These are phyloP conservation scores for Biscogniauxia mediterranea DNA, from an alignment of 2,329 filamentous ascomycete species.

Conservation along the genomic window DNA sequence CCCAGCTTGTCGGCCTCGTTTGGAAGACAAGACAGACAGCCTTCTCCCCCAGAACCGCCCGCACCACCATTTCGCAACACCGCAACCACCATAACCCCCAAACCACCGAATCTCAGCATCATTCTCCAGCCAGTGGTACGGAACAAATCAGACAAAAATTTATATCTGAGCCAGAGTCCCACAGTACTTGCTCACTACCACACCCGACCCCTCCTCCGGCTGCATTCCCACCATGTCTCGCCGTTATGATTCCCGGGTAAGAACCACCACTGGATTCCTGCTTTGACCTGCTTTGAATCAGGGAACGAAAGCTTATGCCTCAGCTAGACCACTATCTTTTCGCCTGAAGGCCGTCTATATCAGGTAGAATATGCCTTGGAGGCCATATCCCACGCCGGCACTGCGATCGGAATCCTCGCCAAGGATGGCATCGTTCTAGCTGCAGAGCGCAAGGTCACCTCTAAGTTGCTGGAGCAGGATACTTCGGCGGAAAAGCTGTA, in stretches of 20 bases:
- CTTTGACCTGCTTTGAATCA: neutral
- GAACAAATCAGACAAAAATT: neutral
- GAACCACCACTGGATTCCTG: constrained; percentile 33
- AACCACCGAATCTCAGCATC: constrained; percentile 4
- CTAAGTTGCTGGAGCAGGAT: constrained; percentile 98
- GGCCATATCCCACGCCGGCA: constrained; percentile 97
- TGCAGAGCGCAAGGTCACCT: constrained; percentile 97
- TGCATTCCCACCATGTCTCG: constrained; percentile 70
- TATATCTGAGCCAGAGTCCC: constrained; percentile 3
- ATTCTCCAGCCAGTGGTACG: neutral
- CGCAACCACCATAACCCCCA: constrained; percentile 4
- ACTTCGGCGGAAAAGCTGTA: constrained; percentile 99
- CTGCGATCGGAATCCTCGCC: constrained; percentile 92
- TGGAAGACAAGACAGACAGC: constrained; percentile 17
- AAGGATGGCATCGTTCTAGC: constrained; percentile 98
- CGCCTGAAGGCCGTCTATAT: constrained; percentile 95
- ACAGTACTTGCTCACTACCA: constrained; percentile 6
- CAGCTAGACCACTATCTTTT: constrained; percentile 95
- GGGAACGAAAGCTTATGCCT: constrained; percentile 19
- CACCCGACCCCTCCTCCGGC: constrained; percentile 7
- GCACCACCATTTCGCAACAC: constrained; percentile 14
- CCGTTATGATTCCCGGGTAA: constrained; percentile 94
- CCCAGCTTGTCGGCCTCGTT: constrained; percentile 15
- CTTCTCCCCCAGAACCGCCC: constrained; percentile 8
- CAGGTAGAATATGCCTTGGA: constrained; percentile 99